Conservation (phyloP, 192 early-diverging fungal species). For the Podila horticola region DNA sequence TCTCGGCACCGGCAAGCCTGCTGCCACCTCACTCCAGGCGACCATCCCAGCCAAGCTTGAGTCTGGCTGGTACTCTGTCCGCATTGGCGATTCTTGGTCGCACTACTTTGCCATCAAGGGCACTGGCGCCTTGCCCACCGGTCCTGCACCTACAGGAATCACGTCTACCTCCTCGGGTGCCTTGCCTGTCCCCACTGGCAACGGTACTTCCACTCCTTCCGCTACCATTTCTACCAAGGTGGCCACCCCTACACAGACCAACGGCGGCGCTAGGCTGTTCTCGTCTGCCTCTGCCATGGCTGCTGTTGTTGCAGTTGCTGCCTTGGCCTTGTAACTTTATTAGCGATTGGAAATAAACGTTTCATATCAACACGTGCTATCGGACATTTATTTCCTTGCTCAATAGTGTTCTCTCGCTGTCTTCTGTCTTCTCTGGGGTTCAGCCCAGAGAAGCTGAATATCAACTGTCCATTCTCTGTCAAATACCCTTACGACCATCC, state of each 20-base stretch:
- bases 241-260: neutral
- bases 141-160: slow-evolving; percentile 9
- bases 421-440: too few relatives aligned
- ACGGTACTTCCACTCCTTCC: neutral
- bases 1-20: slow-evolving; percentile 8
- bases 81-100: slow-evolving; percentile 33
- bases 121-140: slow-evolving; percentile 16
- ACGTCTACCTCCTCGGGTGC: neutral
- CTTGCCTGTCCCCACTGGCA: neutral
- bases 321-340: slow-evolving; percentile 15
- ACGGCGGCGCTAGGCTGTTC: neutral
- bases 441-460: too few relatives aligned
- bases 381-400: too few relatives aligned
- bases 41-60: slow-evolving; percentile 14
- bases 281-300: slow-evolving; percentile 7
- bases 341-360: too few relatives aligned
- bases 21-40: slow-evolving; percentile 19
- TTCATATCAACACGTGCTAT: too few relatives aligned
- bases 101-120: slow-evolving; percentile 33
- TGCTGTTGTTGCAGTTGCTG: slow-evolving; percentile 13
- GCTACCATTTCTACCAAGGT: neutral
- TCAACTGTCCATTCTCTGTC: too few relatives aligned
- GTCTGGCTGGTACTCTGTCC: slow-evolving; percentile 42
- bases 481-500: too few relatives aligned
- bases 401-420: too few relatives aligned